Conservation (phyloP, 2,329 filamentous ascomycete species). For the Aureobasidium melanogenum region DNA sequence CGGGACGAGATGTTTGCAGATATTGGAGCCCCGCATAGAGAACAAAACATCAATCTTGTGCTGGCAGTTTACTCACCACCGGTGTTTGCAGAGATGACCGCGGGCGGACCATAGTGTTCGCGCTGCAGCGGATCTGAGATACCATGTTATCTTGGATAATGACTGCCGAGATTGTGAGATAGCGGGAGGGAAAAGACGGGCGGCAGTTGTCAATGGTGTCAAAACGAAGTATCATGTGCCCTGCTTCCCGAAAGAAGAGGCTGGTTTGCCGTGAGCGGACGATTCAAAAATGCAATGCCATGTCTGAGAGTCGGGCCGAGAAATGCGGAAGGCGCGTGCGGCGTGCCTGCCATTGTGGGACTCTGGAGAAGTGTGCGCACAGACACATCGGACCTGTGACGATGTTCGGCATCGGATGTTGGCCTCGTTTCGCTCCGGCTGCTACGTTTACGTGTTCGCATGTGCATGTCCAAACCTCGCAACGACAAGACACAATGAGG, state of each 20-base stretch:
- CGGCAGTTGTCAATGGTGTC: not conserved
- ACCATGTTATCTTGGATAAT: not conserved
- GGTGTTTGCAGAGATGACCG: not conserved
- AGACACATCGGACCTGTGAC: not conserved
- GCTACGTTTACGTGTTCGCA: constrained; percentile 1
- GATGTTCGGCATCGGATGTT: not conserved
- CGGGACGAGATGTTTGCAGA: not conserved
- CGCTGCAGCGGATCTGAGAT: not conserved
- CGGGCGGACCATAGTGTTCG: not conserved
- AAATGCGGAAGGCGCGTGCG: not conserved
- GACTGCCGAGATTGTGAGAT: not conserved
- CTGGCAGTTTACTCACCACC: not conserved
- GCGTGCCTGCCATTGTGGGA: too few species aligned
- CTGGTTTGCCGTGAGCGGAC: not conserved
- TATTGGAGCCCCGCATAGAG: not conserved
- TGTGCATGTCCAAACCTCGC: not conserved
- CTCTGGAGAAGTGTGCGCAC: not conserved
- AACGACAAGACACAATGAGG: constrained; percentile 15
- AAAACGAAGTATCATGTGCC: not conserved
- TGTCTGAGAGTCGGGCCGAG: not conserved
- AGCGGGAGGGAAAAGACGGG: not conserved
- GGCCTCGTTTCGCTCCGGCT: not conserved
- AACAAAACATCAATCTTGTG: not conserved
- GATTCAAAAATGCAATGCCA: not conserved
- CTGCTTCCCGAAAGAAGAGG: not conserved